Evolutionary conservation across 106 monocot species (phyloP).

Genomic region (Dendrobium nobile): DNA sequence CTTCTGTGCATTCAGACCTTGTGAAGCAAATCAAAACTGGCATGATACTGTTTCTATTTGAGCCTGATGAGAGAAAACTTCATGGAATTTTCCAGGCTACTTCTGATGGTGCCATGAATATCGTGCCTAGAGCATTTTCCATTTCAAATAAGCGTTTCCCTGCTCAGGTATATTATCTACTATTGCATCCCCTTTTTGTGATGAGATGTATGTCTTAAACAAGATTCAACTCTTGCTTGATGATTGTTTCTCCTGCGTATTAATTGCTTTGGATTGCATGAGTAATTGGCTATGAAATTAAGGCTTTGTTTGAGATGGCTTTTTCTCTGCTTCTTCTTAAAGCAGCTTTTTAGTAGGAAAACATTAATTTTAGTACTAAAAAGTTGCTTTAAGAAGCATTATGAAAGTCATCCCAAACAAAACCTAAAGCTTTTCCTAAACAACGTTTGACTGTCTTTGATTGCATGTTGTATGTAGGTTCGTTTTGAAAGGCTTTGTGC

Average conservation of each 20-base stretch:
- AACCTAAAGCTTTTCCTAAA: too few relatives aligned
- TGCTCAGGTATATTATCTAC: conserved; percentile 38
- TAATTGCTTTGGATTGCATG: background rate
- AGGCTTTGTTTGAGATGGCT: too few relatives aligned
- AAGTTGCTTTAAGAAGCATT: too few relatives aligned
- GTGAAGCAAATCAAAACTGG: conserved; percentile 33
- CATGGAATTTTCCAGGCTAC: conserved; percentile 52
- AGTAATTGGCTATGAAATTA: too few relatives aligned
- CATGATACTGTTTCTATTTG: conserved; percentile 52
- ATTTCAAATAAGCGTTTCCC: conserved; percentile 20
- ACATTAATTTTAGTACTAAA: too few relatives aligned
- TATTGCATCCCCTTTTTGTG: background rate
- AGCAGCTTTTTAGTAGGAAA: too few relatives aligned
- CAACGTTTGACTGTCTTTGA: too few relatives aligned
- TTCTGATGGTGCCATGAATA: conserved; percentile 40
- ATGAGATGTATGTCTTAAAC: background rate
- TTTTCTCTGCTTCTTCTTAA: too few relatives aligned
- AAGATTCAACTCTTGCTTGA: background rate
- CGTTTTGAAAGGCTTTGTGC: conserved; percentile 7
- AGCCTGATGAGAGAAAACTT: conserved; percentile 47
- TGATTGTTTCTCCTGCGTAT: background rate
- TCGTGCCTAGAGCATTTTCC: conserved; percentile 32
- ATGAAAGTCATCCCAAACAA: too few relatives aligned
- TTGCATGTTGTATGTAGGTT: conserved; percentile 9
- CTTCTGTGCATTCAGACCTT: conserved; percentile 15